Base-by-base conservation (phyloP, 2,329 filamentous ascomycete genomes). In the Penicillium sp. region DNA sequence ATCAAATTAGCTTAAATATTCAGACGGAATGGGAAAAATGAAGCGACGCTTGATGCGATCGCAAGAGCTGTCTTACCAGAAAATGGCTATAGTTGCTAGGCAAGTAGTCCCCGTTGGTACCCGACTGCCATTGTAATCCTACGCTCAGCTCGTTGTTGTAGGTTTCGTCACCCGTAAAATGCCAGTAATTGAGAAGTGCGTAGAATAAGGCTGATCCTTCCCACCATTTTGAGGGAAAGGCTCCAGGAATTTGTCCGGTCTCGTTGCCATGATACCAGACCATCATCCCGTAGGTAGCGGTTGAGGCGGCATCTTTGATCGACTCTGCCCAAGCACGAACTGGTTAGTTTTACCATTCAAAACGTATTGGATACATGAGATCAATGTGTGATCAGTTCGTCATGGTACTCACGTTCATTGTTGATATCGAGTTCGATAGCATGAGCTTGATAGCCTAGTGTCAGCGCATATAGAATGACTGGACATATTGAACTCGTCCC, bases 151-250 rank as follows among this genome's bases (percentile, higher is more conserved):
- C 79, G 10, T 81, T 70, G 71, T 89, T 89, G 76, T 87, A 90
- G 54, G 81, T 82, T 3, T 76, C 69, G 72, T 90, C 87, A 56
- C 86, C 86, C 0, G 87, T 90, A 56, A 84, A 81, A 61, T 87
- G 83, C 84, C 86, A 89, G 73, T 91, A 91, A 73, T 90, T 87
- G 44, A 91, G 80, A 66, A 89, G 77, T 1, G 86, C 84, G 62
- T 87, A 85, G 81, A 89, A 89, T 76, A 91, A 80, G 14, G 86
- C 85, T 54, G 86, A 85, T 5, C 85, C 86, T 70, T 91, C 86
- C 88, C 88, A 91, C 88, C 88, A 91, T 79, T 90, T 90, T 72
- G 88, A 89, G 3, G 86, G 85, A 35, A 92, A 77, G 56, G 83
- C 75, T 49, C 83, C 83, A 9, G 82, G 82, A 19, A 80, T 80